Evolutionary conservation across 768 basidiomycete species (phyloP), one percentile per base, ranked within the genome.

Genomic region (Xerocomellus intermedius): DNA sequence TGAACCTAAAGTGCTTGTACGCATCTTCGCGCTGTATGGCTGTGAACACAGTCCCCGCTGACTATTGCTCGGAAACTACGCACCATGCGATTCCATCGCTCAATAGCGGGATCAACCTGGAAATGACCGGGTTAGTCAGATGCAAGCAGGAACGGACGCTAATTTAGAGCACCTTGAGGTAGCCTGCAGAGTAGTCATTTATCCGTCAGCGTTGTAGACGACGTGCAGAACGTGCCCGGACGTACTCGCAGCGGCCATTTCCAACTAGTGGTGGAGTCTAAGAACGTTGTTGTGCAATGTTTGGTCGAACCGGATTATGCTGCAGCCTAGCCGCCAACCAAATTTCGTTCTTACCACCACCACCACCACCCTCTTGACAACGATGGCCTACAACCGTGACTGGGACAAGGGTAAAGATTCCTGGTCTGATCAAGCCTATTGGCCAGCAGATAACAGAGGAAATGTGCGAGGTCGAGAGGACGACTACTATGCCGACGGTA

Each of bases 1-100:
- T 95, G 78, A 91, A 93, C 37, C 82, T 82, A 72, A 94, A 96
- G 66, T 84, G 79, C 66, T 87, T 77, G 72, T 93, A 91, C n/a
- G 84, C 89, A 58, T 85, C 80, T 69, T 94, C 92, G 39, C 93
- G 86, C 92, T 94, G 55, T 43, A 38, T 2, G 19, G 3, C 26
- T 33, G 42, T 51, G 33, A 58, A 35, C 35, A 41, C 21, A 4
- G 37, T 17, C 9, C 13, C 28, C 42, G 41, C 21, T 6, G 44
- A 33, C 26, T 42, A n/a, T 54, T 47, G 33, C 39, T 38, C 7
- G 26, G 26, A 51, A 50, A 57, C 67, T n/a, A 64, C 67, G 30
- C 49, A 84, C 84, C 84, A 86, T 85, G 26, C 65, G 64, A 52
- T 77, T 77, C 83, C 83, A 86, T 74, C 80, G 73, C 76, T 84